Conservation (phyloP, 2,329 filamentous ascomycete species). For the Calonectria hawksworthii region DNA sequence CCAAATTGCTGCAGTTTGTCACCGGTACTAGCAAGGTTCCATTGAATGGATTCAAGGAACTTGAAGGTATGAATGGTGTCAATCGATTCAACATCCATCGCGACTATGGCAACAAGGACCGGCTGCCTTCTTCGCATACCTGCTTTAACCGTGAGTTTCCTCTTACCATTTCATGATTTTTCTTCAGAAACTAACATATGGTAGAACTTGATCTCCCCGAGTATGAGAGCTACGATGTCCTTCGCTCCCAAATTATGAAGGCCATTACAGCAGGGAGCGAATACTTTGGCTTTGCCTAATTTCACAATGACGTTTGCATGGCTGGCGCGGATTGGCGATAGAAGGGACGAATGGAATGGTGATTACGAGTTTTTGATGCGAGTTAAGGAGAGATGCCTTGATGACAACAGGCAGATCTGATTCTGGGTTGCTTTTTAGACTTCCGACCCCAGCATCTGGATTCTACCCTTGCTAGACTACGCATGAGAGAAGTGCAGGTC, state of each 20-base stretch:
- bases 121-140: conserved; percentile 95
- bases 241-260: conserved; percentile 90
- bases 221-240: conserved; percentile 94
- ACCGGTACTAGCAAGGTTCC: conserved; percentile 99
- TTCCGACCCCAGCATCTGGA: neutral
- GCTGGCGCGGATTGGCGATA: conserved; percentile 35
- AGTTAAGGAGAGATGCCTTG: conserved; percentile 18
- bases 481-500: conserved; percentile 52
- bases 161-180: conserved; percentile 50
- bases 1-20: conserved; percentile 97
- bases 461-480: conserved; percentile 16
- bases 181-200: conserved; percentile 44
- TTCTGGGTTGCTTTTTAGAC: conserved; percentile 29
- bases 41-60: conserved; percentile 97
- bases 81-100: conserved; percentile 99
- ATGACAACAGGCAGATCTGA: conserved; percentile 18
- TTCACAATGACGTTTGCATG: conserved; percentile 36
- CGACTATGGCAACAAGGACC: conserved; percentile 96
- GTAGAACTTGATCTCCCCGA: conserved; percentile 97
- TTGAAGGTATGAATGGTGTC: conserved; percentile 99
- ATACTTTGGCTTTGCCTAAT: conserved; percentile 95
- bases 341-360: conserved; percentile 29
- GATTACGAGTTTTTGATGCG: conserved; percentile 10
- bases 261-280: conserved; percentile 98
- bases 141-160: conserved; percentile 95